phyloP scores from a whole-genome alignment of 2,329 filamentous ascomycete genomes.

The Paracoccidioides lutzii region DNA sequence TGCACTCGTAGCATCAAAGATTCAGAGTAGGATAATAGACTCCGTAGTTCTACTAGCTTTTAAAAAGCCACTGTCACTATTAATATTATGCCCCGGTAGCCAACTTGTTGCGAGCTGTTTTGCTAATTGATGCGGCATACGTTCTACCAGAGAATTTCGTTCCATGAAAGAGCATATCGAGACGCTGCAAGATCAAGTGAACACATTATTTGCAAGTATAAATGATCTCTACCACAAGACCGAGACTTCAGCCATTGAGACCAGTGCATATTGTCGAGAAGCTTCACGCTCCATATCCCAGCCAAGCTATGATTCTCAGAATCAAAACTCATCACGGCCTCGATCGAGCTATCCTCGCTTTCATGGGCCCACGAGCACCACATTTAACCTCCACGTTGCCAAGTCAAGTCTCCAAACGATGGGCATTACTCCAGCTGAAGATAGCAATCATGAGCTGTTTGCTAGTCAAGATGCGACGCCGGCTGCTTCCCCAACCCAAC shows the following conservation, averaged over 20 bases:
- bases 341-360: slow-evolving; percentile 53
- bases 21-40: slow-evolving; percentile 46
- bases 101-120: neutral
- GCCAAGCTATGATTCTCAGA: slow-evolving; percentile 14
- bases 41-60: neutral
- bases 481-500: slow-evolving; percentile 32
- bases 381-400: slow-evolving; percentile 75
- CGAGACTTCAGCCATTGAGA: slow-evolving; percentile 22
- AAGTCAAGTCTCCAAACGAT: slow-evolving; percentile 79
- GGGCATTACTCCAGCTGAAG: slow-evolving; percentile 57
- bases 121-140: slow-evolving; percentile 6
- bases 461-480: slow-evolving; percentile 43
- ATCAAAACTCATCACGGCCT: slow-evolving; percentile 29
- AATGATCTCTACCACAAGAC: slow-evolving; percentile 46
- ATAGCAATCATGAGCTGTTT: slow-evolving; percentile 47
- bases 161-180: slow-evolving; percentile 63
- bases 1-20: slow-evolving; percentile 74
- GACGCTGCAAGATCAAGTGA: slow-evolving; percentile 71
- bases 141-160: slow-evolving; percentile 54
- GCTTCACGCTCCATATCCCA: slow-evolving; percentile 26
- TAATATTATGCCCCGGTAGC: neutral
- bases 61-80: neutral
- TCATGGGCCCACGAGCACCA: slow-evolving; percentile 71
- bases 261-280: slow-evolving; percentile 21
- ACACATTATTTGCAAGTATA: slow-evolving; percentile 59